phyloP scores from a whole-genome alignment of 495 filamentous ascomycete species.

The Penicillium canescens region DNA sequence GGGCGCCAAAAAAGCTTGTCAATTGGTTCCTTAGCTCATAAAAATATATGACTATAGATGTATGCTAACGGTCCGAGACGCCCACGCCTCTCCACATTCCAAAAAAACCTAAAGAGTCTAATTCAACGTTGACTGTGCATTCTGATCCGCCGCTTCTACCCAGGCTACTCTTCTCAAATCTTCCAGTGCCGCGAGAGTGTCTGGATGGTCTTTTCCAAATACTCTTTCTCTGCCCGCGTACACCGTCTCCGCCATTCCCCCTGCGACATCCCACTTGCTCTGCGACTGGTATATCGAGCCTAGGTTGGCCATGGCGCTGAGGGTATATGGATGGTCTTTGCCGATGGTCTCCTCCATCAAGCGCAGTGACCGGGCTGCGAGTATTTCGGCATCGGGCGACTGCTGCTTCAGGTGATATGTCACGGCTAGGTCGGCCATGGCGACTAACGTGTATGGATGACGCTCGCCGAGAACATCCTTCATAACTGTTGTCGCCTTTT shows the following conservation, averaged over 20 bases:
- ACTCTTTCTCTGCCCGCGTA: slow-evolving; percentile 14
- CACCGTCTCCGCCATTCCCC: slow-evolving; percentile 18
- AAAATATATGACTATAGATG: neutral
- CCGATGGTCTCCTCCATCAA: slow-evolving; percentile 26
- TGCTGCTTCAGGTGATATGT: slow-evolving; percentile 23
- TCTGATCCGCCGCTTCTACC: slow-evolving; percentile 19
- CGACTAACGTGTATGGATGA: slow-evolving; percentile 39
- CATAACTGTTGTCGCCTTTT: slow-evolving; percentile 18
- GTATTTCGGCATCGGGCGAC: slow-evolving; percentile 23
- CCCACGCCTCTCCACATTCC: neutral
- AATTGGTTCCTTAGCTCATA: neutral
- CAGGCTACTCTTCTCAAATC: slow-evolving; percentile 11
- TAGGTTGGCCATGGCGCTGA: slow-evolving; percentile 20
- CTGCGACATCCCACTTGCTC: slow-evolving; percentile 23
- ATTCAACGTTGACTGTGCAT: slow-evolving; percentile 8
- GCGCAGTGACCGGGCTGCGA: slow-evolving; percentile 19
- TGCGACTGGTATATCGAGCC: slow-evolving; percentile 23
- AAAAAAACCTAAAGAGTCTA: neutral
- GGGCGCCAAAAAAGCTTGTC: neutral
- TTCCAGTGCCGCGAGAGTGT: slow-evolving; percentile 25
- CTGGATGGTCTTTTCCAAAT: slow-evolving; percentile 29
- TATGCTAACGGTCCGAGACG: neutral
- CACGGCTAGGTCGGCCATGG: slow-evolving; percentile 22
- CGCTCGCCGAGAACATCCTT: slow-evolving; percentile 30
- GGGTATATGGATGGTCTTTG: slow-evolving; percentile 32